Evolutionary conservation across 1,284 basidiomycete genomes (phyloP).

Genomic region (Ceratobasidium theobromae): DNA sequence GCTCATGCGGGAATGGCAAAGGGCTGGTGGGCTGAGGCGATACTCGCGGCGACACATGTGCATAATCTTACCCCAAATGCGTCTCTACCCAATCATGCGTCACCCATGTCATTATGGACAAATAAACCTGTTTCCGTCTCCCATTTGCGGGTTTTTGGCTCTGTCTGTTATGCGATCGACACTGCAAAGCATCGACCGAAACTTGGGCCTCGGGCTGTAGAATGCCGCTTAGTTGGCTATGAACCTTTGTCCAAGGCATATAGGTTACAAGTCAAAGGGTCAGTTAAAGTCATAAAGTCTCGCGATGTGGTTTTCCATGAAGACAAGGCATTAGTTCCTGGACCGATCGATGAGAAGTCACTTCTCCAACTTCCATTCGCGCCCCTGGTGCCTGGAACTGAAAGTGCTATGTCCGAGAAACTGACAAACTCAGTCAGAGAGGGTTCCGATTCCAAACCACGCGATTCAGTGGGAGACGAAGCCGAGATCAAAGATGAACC

Average conservation of each 20-base stretch:
- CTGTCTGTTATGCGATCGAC: background rate
- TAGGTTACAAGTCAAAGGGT: background rate
- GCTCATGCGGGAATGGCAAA: background rate
- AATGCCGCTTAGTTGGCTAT: slow-evolving; percentile 21
- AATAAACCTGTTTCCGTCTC: background rate
- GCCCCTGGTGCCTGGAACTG: background rate
- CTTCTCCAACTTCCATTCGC: background rate
- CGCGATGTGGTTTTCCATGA: slow-evolving; percentile 30
- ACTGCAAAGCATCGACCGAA: background rate
- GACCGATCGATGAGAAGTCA: background rate
- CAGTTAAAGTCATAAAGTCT: background rate
- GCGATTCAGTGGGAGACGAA: background rate
- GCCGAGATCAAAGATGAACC: background rate
- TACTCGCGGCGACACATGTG: background rate
- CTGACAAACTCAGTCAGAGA: background rate
- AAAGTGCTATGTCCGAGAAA: too few relatives aligned
- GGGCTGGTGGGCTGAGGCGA: slow-evolving; percentile 18
- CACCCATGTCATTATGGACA: background rate
- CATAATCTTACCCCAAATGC: slow-evolving; percentile 16
- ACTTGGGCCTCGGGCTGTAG: background rate
- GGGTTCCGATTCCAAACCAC: background rate
- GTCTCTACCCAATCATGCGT: background rate
- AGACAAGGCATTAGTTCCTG: too few relatives aligned
- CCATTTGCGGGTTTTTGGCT: slow-evolving; percentile 19
- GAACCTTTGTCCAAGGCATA: background rate